Evolutionary conservation across 1,139 yeast genomes (phyloP).

Genomic region (Kodamaea sp.): DNA sequence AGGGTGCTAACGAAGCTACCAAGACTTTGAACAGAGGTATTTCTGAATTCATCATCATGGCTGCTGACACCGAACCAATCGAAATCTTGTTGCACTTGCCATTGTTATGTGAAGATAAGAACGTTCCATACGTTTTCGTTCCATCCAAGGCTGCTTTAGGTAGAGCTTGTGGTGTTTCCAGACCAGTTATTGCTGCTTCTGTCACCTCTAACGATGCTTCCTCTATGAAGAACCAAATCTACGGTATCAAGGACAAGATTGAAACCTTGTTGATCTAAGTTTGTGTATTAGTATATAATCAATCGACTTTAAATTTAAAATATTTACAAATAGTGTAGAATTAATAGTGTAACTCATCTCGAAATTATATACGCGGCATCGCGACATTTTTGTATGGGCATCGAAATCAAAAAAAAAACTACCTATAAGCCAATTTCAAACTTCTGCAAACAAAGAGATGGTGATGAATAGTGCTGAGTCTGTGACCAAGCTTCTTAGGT

Average conservation of each 20-base stretch:
- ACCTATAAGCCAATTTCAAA: neutral
- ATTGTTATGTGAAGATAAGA: constrained; percentile 96
- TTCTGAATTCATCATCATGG: constrained; percentile 98
- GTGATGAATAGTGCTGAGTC: constrained; percentile 49
- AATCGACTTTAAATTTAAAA: neutral
- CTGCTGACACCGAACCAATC: constrained; percentile 99
- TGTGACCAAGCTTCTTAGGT: constrained; percentile 61
- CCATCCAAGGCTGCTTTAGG: constrained; percentile 98
- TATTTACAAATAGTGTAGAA: neutral
- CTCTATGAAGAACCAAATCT: constrained; percentile 94
- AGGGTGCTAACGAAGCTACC: constrained; percentile 99
- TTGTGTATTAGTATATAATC: constrained; percentile 1
- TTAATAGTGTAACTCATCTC: neutral
- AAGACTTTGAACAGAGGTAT: constrained; percentile 99
- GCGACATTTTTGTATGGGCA: neutral
- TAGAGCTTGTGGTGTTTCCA: constrained; percentile 99
- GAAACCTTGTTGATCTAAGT: constrained; percentile 89
- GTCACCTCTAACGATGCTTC: constrained; percentile 98
- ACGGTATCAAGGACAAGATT: constrained; percentile 97
- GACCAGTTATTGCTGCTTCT: constrained; percentile 98
- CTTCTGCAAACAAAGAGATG: constrained; percentile 10
- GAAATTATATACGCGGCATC: neutral
- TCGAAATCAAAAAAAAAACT: neutral
- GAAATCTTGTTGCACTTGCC: constrained; percentile 98
- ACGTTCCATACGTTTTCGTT: constrained; percentile 97